These are phyloP conservation scores for Tetrastigma voinierianum DNA, from an alignment of 164 flowering plant species.

Conservation along the genomic window DNA sequence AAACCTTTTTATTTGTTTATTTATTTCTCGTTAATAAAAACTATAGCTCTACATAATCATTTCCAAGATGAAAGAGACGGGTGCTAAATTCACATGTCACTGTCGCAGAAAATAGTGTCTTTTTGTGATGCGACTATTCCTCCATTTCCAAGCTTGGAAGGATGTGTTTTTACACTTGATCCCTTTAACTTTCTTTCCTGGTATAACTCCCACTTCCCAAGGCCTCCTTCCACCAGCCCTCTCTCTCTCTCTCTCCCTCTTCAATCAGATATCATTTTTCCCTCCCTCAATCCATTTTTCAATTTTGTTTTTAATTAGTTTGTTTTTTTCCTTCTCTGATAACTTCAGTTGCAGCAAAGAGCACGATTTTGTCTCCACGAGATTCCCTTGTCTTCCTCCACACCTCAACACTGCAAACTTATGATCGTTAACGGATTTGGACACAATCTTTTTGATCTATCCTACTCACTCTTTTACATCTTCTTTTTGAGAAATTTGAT, in stretches of 20 bases:
- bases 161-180: constrained; percentile 21
- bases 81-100: no score
- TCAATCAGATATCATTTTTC: background rate
- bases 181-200: constrained; percentile 32
- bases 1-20: no score
- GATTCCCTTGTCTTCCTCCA: constrained; percentile 2
- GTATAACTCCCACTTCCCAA: constrained; percentile 28
- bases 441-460: constrained; percentile 26
- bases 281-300: background rate
- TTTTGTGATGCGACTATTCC: no score
- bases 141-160: no score
- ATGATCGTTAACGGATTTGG: constrained; percentile 37
- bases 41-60: no score
- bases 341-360: no score
- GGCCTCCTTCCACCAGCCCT: background rate
- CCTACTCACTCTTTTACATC: constrained; percentile 10
- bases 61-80: no score
- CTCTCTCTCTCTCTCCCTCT: constrained; percentile 1
- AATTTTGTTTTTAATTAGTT: no score
- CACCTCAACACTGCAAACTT: background rate
- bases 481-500: constrained; percentile 27
- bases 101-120: no score
- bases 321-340: no score
- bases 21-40: no score
- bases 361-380: no score